Evolutionary conservation across 176 grass and related monocot genomes (phyloP), one percentile per base, ranked within the genome.

Genomic region (Carex cristatella): DNA sequence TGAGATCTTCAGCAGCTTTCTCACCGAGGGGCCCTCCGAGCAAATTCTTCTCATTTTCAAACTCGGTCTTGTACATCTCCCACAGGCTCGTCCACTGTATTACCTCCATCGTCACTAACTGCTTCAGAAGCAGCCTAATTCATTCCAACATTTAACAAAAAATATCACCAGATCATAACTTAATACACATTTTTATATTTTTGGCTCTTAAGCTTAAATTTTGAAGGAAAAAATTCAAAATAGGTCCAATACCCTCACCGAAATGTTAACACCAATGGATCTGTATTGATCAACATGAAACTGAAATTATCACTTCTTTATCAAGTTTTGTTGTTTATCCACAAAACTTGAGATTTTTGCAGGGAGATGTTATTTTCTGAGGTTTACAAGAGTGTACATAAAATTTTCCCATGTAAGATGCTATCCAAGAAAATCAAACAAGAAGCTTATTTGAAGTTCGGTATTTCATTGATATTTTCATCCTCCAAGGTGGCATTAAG

Each of bases 21-120:
- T 67, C 80, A 55, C 85, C 85, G 86, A 98, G 87, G 79, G 93
- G 81, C 51, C 95, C 95, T 80, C 95, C 95, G 63, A 90, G 71
- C 19, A 93, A 84, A 64, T 94, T 93, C 68, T 94, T 98, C 87
- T 98, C 96, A 23, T 89, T 95, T 3, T 93, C 93, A 60, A 88
- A 98, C 61, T 98, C 96, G 7, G 82, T 72, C 19, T 92, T 98
- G 27, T 88, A 89, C 40, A 81, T 92, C 40, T 92, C 91, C 96
- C 95, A 98, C 49, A 98, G 70, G 11, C 14, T 87, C 30, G 93
- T 93, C 96, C 96, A 98, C 35, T 98, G 88, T 12, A 98, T 92
- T 3, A 98, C 93, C 90, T 98, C 96, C 96, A 98, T 98, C 4
- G 96, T 98, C 70, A 98, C 91, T 30, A 98, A 81, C 68, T 95